Percentiles rank a stretch among this genome's conserved stretches.
phyloP scores from a whole-genome alignment of 1,139 yeast species.

The Saccharomyces hybrid region DNA sequence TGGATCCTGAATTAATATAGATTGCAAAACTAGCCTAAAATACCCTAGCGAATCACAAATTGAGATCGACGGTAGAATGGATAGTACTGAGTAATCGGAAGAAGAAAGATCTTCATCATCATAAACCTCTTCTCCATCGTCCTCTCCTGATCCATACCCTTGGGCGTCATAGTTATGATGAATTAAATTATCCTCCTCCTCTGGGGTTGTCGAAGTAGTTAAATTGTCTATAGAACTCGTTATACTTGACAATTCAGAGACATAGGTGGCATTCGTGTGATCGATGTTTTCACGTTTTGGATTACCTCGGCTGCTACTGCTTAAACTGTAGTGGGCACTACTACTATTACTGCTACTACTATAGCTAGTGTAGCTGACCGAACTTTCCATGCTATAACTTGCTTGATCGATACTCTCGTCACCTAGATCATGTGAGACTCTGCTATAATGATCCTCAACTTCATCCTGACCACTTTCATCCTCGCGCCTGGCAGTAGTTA shows the following conservation, averaged over 20 bases:
- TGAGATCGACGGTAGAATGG: slow-evolving; percentile 29
- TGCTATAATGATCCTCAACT: background rate
- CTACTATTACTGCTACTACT: background rate
- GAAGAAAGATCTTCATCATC: slow-evolving; percentile 11
- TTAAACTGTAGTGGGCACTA: background rate
- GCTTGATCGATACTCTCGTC: background rate
- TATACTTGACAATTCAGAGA: slow-evolving; percentile 14
- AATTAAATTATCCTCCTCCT: slow-evolving; percentile 4
- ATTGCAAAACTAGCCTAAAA: slow-evolving; percentile 30
- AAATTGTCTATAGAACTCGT: slow-evolving; percentile 12
- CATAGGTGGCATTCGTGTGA: background rate
- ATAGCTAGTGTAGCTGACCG: background rate
- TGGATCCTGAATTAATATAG: slow-evolving; percentile 24
- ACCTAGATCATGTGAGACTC: background rate
- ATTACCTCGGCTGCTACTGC: background rate
- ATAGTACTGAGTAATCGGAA: slow-evolving; percentile 18
- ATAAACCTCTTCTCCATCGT: slow-evolving; percentile 5
- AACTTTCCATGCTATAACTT: background rate
- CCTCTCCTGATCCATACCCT: slow-evolving; percentile 1
- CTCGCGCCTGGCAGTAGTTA: background rate
- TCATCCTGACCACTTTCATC: background rate
- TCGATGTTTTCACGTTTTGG: slow-evolving; percentile 1
- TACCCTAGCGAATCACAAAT: slow-evolving; percentile 26
- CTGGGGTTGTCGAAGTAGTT: slow-evolving; percentile 12
- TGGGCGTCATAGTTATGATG: background rate